Percentiles rank a stretch among this genome's conserved stretches.
These are phyloP conservation scores for Auricularia cornea DNA, from an alignment of 768 basidiomycete genomes.

Conservation along the genomic window DNA sequence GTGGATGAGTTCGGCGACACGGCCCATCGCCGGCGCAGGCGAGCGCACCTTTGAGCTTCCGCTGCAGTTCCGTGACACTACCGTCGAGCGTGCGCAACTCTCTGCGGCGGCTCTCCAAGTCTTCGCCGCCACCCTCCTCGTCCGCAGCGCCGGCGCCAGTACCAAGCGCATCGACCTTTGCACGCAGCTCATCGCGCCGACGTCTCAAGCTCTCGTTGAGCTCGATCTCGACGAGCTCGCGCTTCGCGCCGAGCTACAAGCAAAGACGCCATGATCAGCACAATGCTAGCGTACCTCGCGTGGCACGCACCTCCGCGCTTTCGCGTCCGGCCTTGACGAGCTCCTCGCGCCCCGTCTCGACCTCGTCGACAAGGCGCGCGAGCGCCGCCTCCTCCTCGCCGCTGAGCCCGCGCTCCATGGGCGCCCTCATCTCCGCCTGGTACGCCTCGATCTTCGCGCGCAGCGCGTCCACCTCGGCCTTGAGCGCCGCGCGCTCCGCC, in stretches of 20 bases:
- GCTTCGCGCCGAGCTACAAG: conserved; percentile 57
- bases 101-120: conserved; percentile 56
- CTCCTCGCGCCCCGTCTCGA: conserved; percentile 66
- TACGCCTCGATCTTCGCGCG: conserved; percentile 57
- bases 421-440: conserved; percentile 59
- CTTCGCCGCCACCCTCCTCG: conserved; percentile 49
- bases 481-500: conserved; percentile 57
- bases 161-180: conserved; percentile 64
- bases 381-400: conserved; percentile 62
- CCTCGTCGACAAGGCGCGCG: conserved; percentile 60
- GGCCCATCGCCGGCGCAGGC: no score
- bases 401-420: conserved; percentile 67
- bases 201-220: conserved; percentile 82
- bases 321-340: conserved; percentile 38
- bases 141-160: conserved; percentile 33
- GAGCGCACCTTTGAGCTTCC: conserved; percentile 48
- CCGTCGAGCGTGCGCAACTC: conserved; percentile 62
- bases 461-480: conserved; percentile 58
- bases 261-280: no score
- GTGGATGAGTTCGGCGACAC: not conserved
- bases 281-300: no score
- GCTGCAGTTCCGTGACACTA: conserved; percentile 56
- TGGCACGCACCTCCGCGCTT: conserved; percentile 60
- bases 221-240: conserved; percentile 84
- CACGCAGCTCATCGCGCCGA: conserved; percentile 66